These are phyloP conservation scores for Protomyces lactucae-debilis DNA, from an alignment of 1,139 yeast species.

Conservation along the genomic window DNA sequence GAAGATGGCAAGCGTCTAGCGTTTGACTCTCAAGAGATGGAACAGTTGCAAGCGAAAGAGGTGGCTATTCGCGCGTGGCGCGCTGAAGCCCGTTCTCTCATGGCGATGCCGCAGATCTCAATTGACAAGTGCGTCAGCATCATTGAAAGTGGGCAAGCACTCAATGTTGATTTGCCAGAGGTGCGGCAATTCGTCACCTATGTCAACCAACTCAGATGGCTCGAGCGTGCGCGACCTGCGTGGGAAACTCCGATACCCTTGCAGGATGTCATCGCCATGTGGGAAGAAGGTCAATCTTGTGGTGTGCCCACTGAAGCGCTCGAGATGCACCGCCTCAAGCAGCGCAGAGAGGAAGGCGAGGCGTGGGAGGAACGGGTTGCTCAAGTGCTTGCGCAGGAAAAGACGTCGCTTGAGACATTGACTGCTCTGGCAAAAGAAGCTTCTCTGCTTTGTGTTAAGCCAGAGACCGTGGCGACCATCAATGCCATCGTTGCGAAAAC, in stretches of 20 bases:
- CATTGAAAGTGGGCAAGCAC: constrained; percentile 51
- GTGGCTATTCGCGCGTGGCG: constrained; percentile 54
- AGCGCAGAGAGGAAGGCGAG: constrained; percentile 32
- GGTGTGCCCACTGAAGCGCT: constrained; percentile 37
- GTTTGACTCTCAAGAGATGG: constrained; percentile 56
- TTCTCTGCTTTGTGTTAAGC: constrained; percentile 4
- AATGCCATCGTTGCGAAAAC: constrained; percentile 37
- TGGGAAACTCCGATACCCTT: constrained; percentile 37
- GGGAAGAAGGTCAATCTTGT: constrained; percentile 41
- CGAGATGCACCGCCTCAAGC: constrained; percentile 29
- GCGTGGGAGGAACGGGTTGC: constrained; percentile 34
- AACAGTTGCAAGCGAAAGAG: constrained; percentile 53
- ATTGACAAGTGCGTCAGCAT: constrained; percentile 38
- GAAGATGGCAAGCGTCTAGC: constrained; percentile 49
- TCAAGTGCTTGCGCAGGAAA: constrained; percentile 28
- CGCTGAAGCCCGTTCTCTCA: constrained; percentile 45
- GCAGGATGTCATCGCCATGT: constrained; percentile 43
- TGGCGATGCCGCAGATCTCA: constrained; percentile 31
- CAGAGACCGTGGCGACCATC: constrained; percentile 16
- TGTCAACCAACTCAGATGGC: constrained; percentile 51
- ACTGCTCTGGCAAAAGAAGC: constrained; percentile 5
- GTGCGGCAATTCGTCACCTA: constrained; percentile 49
- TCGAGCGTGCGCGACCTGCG: constrained; percentile 34
- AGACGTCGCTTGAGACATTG: constrained; percentile 14
- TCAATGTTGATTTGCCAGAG: constrained; percentile 56